Base-by-base conservation (phyloP, 1,139 yeast species). In the Yamadazyma jaroonii region DNA sequence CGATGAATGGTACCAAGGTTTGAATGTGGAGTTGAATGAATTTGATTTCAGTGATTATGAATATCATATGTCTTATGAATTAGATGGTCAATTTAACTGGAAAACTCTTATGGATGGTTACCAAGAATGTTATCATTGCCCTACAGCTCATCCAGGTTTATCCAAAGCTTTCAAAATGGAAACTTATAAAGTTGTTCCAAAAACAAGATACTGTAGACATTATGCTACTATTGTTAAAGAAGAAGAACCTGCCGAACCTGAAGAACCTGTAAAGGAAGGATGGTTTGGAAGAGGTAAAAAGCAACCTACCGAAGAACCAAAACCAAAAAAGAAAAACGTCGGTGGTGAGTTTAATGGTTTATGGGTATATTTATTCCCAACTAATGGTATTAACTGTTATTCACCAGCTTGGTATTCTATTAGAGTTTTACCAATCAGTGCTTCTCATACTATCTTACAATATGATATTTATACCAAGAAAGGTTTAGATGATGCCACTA, bases 341-440 rank as follows among this genome's bases (percentile, higher is more conserved):
- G 83, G 83, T 39, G 82, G 83, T 42, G 74, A 68, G 17, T 75
- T 74, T 59, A 74, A 74, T 49, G 83, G 83, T 2, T 64, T 77
- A 52, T 78, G 83, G 84, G 73, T 78, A 38, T 78, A 78, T 54
- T 56, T 76, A 35, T 77, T 65, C 61, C 84, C 84, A 37, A 73
- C 67, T 40, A 75, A 76, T 48, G 83, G 83, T 29, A 56, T 78
- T 52, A 78, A 78, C 56, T 77, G 84, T 52, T 78, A 78, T 52
- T 77, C 83, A 0, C 83, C 83, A 44, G 83, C 83, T 6, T 78
- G 81, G 81, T 78, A 78, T 56, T 72, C 80, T 3, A 77, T 78
- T 45, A 62, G 83, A 50, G 83, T 78, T 3, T 62, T 77, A 43
- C 84, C 84, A 27, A 52, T 72, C 14, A 51, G 69, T 29, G 77